Conservation (phyloP, 2,329 filamentous ascomycete species). For the Monosporascus cannonballus region DNA sequence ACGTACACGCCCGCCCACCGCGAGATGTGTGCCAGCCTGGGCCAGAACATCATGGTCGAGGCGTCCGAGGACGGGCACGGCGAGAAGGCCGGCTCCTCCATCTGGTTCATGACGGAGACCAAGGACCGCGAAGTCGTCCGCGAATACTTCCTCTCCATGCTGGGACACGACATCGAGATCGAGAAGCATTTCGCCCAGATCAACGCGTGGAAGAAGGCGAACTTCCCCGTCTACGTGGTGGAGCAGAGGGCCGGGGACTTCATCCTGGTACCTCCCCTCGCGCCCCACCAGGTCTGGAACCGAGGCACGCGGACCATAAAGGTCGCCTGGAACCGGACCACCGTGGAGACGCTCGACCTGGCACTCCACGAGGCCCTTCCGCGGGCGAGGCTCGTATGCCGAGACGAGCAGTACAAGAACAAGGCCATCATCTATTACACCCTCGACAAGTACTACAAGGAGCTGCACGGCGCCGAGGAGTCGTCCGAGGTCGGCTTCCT, state of each 20-base stretch:
- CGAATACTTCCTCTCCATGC: constrained; percentile 87
- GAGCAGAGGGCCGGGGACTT: constrained; percentile 89
- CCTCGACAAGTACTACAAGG: constrained; percentile 68
- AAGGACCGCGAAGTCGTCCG: constrained; percentile 86
- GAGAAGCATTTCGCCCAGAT: constrained; percentile 96
- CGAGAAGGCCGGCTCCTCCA: constrained; percentile 78
- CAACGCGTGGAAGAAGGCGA: constrained; percentile 91
- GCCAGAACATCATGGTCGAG: constrained; percentile 98
- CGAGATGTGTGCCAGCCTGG: constrained; percentile 95
- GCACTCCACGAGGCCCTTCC: constrained; percentile 83
- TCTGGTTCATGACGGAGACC: constrained; percentile 99
- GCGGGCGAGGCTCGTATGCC: constrained; percentile 82
- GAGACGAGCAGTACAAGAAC: constrained; percentile 98
- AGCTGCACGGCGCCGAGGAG: constrained; percentile 49
- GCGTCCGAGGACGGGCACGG: constrained; percentile 68
- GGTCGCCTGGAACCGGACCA: constrained; percentile 95
- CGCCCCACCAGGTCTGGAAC: constrained; percentile 93
- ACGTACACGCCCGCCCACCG: constrained; percentile 93
- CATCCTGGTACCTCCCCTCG: constrained; percentile 76
- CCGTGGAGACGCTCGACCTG: constrained; percentile 81
- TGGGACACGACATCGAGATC: constrained; percentile 94
- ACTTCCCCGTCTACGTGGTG: constrained; percentile 87
- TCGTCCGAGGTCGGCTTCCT: constrained; percentile 39
- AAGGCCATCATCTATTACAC: constrained; percentile 93
- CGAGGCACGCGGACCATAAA: constrained; percentile 94